Evolutionary conservation across 1,284 basidiomycete genomes (phyloP), one percentile per base, ranked within the genome.

Genomic region (Sutorius eximius): DNA sequence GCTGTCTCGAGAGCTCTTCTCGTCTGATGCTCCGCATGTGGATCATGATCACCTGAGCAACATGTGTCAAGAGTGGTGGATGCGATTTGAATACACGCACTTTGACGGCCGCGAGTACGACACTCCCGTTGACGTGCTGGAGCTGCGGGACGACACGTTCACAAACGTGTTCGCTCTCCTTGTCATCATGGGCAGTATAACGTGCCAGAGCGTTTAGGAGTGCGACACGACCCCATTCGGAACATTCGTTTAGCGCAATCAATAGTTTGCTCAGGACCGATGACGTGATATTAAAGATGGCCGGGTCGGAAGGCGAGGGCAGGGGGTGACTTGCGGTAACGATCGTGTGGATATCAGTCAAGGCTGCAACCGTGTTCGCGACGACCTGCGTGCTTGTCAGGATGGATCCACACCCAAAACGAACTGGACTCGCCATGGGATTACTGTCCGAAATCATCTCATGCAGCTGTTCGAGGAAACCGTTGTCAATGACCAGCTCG

Each of bases 101-200:
- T 81, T 96, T 97, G 62, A 98, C 88, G 7, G 96, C 96, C 15
- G 93, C 92, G 13, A 99, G 80, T 0, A 99, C 95, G 15, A 99
- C 96, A 57, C 88, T 89, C 10, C 93, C 95, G 63, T 99, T 99
- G 22, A 87, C 91, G 66, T 99, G 97, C 73, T 99, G 96, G 74
- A 99, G 97, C 68, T 99, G 96, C 1, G 97, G 96, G 57, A 98
- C 91, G 41, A 98, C 95, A 38, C 97, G 87, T 73, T 99, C 96
- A 72, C 96, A 98, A 57, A 99, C 98, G 72, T 98, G 95, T 70
- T 99, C 97, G 66, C 91, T 91, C 75, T 99, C 97, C 73, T 94
- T 91, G 56, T 91, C 90, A 65, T 97, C 95, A 29, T 80, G 76
- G 0, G 93, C 83, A 47, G 79, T 80, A 73, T 98, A 99, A 48